A percentile compares a stretch with the other conserved stretches of the same genome.
Conservation (phyloP, 495 filamentous ascomycete genomes). For the Aspergillus nidulans region DNA sequence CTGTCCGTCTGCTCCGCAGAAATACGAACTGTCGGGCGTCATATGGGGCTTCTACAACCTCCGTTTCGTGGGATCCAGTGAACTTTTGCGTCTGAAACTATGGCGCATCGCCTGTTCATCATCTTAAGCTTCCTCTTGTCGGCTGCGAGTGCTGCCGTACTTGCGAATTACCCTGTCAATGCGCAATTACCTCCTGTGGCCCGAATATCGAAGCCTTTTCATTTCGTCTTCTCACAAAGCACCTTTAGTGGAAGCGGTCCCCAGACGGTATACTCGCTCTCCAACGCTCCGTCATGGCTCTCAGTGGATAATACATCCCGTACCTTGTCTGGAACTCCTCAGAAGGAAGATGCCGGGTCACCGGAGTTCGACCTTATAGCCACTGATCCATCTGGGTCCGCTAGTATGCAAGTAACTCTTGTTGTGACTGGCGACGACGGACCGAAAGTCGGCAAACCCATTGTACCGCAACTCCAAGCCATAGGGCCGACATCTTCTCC, state of each 20-base stretch:
- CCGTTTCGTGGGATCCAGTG: constrained; percentile 14
- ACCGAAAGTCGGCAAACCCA: constrained; percentile 42
- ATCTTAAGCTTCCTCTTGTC: constrained; percentile 32
- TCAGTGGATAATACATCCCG: constrained; percentile 57
- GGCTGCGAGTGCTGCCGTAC: constrained; percentile 38
- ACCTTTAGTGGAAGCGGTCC: constrained; percentile 57
- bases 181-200: constrained; percentile 74
- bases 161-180: constrained; percentile 66
- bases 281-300: constrained; percentile 63
- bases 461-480: constrained; percentile 44
- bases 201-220: constrained; percentile 57
- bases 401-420: constrained; percentile 54
- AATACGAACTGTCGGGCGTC: constrained; percentile 3
- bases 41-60: constrained; percentile 1
- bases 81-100: constrained; percentile 15
- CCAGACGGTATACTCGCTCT: constrained; percentile 58
- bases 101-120: constrained; percentile 29
- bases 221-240: constrained; percentile 62
- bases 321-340: constrained; percentile 62
- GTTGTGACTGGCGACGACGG: constrained; percentile 55
- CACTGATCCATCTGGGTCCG: constrained; percentile 55
- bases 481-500: constrained; percentile 45
- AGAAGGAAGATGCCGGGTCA: constrained; percentile 49
- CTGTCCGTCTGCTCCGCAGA: not conserved
- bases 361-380: constrained; percentile 55